Evolutionary conservation across 352 stramenopile species (phyloP), one percentile per base, ranked within the genome.

Genomic region (Globisporangium paddicum): DNA sequence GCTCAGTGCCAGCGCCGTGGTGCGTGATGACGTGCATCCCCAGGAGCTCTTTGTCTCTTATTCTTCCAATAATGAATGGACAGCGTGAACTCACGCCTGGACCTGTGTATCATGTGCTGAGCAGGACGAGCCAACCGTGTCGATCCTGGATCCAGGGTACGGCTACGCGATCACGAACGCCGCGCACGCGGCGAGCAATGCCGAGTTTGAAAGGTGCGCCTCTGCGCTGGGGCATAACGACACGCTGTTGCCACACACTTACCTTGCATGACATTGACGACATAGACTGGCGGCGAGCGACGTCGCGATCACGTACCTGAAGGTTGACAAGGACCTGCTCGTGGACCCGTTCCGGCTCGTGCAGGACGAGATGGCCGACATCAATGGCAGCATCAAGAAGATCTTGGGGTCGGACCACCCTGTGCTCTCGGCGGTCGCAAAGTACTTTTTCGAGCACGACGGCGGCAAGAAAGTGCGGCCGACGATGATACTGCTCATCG

Each of bases 401-500:
- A 89, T 99, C 51, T 68, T 99, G 23, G 96, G 95, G 13, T 98
- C 92, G 28, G 96, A 99, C 62, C 96, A 99, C 71, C 96, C 97
- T 14, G 97, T 99, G 23, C 82, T 99, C 25, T 90, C 88, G 32
- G 97, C 97, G 51, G 97, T 98, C 44, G 96, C 97, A 14, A 91
- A 95, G 69, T 95, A 95, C 71, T 99, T 99, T 70, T 96, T 98
- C 55, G 83, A 95, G 61, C 76, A 90, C 60, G 91, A 97, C 58
- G 95, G 91, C 55, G 98, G 98, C 64, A 99, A 99, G 71, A 99
- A 99, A 70, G 90, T 99, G 53, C 89, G 97, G 0, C 96, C 97
- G 9, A 97, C 97, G 6, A 99, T 99, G 94, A 93, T 99, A 13
- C 79, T 98, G 56, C 80, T 99, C 8, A 82, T 99, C 63, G 82